A percentile compares a stretch with the other conserved stretches of the same genome.
These are phyloP conservation scores for Sordariomycetes sp. DNA, from an alignment of 2,329 filamentous ascomycete genomes.

Conservation along the genomic window DNA sequence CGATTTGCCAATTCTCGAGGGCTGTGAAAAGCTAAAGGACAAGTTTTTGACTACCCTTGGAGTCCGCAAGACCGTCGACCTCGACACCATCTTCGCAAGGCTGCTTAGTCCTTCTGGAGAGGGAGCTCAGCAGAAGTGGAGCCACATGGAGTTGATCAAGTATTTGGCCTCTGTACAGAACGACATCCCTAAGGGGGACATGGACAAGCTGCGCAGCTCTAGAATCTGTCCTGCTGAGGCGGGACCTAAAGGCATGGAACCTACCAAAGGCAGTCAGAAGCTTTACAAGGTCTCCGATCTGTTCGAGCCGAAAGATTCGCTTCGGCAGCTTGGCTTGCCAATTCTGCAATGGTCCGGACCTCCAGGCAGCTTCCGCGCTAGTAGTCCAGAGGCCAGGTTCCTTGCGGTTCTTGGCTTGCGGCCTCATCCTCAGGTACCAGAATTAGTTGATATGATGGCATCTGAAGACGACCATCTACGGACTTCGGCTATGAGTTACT, in stretches of 20 bases:
- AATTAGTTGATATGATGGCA: constrained; percentile 72
- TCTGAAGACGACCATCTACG: constrained; percentile 50
- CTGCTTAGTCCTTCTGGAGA: constrained; percentile 56
- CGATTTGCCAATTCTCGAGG: constrained; percentile 74
- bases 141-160: constrained; percentile 87
- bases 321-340: constrained; percentile 63
- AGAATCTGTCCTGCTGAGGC: constrained; percentile 75
- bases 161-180: constrained; percentile 84
- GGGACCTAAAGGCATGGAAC: constrained; percentile 44
- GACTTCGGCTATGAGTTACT: constrained; percentile 68
- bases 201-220: constrained; percentile 67
- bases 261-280: constrained; percentile 37
- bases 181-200: constrained; percentile 78
- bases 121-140: constrained; percentile 61
- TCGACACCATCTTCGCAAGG: constrained; percentile 86
- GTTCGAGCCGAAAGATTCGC: constrained; percentile 65
- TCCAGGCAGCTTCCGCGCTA: constrained; percentile 51
- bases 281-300: constrained; percentile 70
- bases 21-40: constrained; percentile 74
- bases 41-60: constrained; percentile 78
- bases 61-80: constrained; percentile 88
- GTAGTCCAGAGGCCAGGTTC: constrained; percentile 66
- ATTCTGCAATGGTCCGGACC: constrained; percentile 74
- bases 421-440: constrained; percentile 58
- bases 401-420: constrained; percentile 65